Base-by-base conservation (phyloP, 805 yeast species). In the Wickerhamomyces canadensis region DNA sequence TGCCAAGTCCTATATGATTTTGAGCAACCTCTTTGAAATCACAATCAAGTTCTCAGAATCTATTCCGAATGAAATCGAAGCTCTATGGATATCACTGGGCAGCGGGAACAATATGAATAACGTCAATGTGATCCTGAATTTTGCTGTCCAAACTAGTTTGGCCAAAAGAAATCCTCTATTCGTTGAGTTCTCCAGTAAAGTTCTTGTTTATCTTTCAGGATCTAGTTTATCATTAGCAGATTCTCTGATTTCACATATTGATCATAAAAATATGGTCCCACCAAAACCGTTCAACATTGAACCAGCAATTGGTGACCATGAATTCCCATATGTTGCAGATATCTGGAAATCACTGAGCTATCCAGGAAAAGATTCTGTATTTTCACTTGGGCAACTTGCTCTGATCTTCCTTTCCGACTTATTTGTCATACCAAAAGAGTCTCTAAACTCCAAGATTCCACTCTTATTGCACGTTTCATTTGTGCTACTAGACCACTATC, bases 51-150 rank as follows among this genome's bases (percentile, higher is more conserved):
- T 81, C 48, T 77, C 89, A 35, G 80, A 81, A 33, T 67, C 69
- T 12, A 77, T 86, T 47, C 85, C 86, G 31, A 83, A 82, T 49
- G 98, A 88, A 49, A 86, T 93, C 10, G 97, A 89, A 57, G 95
- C 95, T 0, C 60, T 93, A 17, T 93, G 99, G 99, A 87, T 85
- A 5, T 91, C 97, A 0, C 65, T 93, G n/a, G 96, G 94, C 1
- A 76, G 74, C 34, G 85, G 83, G 5, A 71, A 74, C n/a, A 71
- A 75, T 21, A 70, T 74, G 22, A 69, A 65, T n/a, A 88, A 91
- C 50, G 80, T 81, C 16, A 78, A 78, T 31, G 78, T 76, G 2
- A 83, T 87, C 16, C 61, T 86, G 52, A 83, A 80, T 31, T 93
- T 78, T 52, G 65, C 87, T 31, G 66, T 85, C 31, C 70, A 69